phyloP scores from a whole-genome alignment of 164 flowering plant genomes.

The Vitis amurensis region DNA sequence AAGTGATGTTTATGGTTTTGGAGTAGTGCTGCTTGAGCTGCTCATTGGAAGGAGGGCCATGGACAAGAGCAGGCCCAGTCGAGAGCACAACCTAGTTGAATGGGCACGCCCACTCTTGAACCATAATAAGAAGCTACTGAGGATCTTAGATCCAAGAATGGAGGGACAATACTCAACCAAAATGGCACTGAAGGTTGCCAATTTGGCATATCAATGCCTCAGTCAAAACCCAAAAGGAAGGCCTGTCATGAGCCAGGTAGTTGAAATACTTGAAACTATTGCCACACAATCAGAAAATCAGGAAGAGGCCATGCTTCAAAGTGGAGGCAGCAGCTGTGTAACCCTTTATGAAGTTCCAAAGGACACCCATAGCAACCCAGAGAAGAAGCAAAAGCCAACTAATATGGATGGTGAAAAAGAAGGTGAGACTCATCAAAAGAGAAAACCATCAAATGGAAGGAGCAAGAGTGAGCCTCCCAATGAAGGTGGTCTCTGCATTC shows the following conservation, averaged over 20 bases:
- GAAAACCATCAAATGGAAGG: conserved; percentile 29
- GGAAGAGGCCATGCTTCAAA: conserved; percentile 29
- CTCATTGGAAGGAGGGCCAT: conserved; percentile 84
- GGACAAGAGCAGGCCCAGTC: conserved; percentile 88
- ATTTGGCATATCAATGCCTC: conserved; percentile 84
- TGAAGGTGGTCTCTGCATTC: conserved; percentile 29
- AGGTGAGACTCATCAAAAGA: conserved; percentile 3
- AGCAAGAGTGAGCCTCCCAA: conserved; percentile 55
- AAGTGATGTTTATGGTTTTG: conserved; percentile 94
- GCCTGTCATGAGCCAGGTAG: conserved; percentile 85
- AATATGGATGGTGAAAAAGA: conserved; percentile 15
- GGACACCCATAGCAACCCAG: conserved; percentile 7
- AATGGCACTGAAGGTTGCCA: conserved; percentile 69
- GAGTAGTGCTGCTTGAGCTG: conserved; percentile 94
- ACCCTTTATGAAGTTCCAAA: conserved; percentile 67
- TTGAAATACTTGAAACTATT: conserved; percentile 65
- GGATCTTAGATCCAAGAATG: conserved; percentile 84
- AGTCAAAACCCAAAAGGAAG: conserved; percentile 93
- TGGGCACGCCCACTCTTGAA: conserved; percentile 90
- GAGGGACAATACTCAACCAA: conserved; percentile 76
- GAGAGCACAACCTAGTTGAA: conserved; percentile 90
- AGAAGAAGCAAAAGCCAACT: conserved; percentile 6
- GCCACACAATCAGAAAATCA: conserved; percentile 28
- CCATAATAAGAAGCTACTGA: conserved; percentile 63
- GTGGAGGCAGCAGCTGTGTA: conserved; percentile 28